Conservation (phyloP, 768 basidiomycete genomes). For the Solioccasus polychromus region DNA sequence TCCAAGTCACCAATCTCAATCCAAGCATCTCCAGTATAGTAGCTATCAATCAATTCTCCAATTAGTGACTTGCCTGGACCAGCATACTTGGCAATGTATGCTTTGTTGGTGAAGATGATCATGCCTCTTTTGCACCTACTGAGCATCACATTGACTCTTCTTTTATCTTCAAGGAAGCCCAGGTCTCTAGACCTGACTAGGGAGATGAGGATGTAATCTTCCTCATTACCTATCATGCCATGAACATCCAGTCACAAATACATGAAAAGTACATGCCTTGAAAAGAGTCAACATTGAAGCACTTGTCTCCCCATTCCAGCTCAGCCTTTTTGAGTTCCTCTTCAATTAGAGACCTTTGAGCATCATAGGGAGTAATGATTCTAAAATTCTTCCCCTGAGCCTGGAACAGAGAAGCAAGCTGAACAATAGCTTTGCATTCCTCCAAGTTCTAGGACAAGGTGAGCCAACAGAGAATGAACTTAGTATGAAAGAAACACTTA, state of each 20-base stretch:
- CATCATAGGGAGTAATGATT: constrained; percentile 83
- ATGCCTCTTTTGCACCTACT: constrained; percentile 76
- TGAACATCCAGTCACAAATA: background rate
- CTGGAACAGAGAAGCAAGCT: constrained; percentile 58
- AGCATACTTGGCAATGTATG: constrained; percentile 58
- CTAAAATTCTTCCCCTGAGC: constrained; percentile 46
- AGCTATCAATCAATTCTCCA: constrained; percentile 34
- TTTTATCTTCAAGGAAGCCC: constrained; percentile 64
- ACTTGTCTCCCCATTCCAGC: constrained; percentile 62
- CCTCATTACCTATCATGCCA: constrained; percentile 67
- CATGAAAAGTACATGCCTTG: constrained; percentile 51
- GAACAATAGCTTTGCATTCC: constrained; percentile 56
- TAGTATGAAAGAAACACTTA: constrained; percentile 14
- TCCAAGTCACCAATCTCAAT: constrained; percentile 32
- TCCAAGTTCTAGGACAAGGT: constrained; percentile 47
- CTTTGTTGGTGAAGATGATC: constrained; percentile 64
- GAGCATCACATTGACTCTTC: constrained; percentile 86
- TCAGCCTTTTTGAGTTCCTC: constrained; percentile 44
- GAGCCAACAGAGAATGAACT: background rate
- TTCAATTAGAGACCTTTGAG: constrained; percentile 62
- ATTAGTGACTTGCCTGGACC: constrained; percentile 45
- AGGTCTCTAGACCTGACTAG: constrained; percentile 58
- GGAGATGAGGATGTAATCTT: constrained; percentile 72
- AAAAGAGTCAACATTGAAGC: constrained; percentile 77
- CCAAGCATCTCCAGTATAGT: constrained; percentile 36